Evolutionary conservation across 2,329 filamentous ascomycete genomes (phyloP).

Genomic region (Fusarium sarcochroum): DNA sequence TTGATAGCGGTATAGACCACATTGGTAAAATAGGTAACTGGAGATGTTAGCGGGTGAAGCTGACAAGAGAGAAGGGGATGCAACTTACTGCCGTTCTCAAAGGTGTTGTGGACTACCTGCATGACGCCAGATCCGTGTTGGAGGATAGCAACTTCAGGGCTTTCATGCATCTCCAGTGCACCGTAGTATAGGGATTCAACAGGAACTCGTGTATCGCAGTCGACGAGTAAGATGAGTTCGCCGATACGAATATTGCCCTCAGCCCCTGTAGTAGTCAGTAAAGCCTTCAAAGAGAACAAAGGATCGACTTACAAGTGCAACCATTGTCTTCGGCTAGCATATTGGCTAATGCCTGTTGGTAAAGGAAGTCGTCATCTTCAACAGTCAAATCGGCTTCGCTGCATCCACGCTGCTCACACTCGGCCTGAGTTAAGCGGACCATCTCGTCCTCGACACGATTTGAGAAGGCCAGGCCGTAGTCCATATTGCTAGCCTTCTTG

Average conservation of each 20-base stretch:
- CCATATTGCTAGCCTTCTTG: conserved; percentile 78
- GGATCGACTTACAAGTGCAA: not conserved
- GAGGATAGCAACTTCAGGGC: conserved; percentile 77
- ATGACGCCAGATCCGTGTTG: conserved; percentile 82
- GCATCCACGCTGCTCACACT: conserved; percentile 32
- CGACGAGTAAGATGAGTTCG: conserved; percentile 71
- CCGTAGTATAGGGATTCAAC: conserved; percentile 76
- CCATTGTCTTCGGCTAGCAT: conserved; percentile 63
- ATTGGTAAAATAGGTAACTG: conserved; percentile 81
- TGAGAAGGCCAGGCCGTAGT: conserved; percentile 70
- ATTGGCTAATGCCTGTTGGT: conserved; percentile 59
- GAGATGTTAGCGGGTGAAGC: too few species aligned
- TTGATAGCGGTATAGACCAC: conserved; percentile 81
- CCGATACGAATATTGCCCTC: conserved; percentile 69
- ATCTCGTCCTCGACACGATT: conserved; percentile 68
- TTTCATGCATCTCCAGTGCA: conserved; percentile 78
- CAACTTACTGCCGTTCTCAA: conserved; percentile 70
- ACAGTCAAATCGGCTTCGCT: conserved; percentile 58
- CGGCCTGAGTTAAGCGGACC: conserved; percentile 33
- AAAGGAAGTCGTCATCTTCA: conserved; percentile 60
- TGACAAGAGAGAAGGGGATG: too few species aligned
- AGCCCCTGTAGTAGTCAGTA: conserved; percentile 62
- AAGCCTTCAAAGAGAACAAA: not conserved
- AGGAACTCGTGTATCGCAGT: conserved; percentile 75
- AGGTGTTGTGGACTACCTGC: conserved; percentile 79